Conservation (phyloP, 495 filamentous ascomycete species). For the Aspergillus diversus region DNA sequence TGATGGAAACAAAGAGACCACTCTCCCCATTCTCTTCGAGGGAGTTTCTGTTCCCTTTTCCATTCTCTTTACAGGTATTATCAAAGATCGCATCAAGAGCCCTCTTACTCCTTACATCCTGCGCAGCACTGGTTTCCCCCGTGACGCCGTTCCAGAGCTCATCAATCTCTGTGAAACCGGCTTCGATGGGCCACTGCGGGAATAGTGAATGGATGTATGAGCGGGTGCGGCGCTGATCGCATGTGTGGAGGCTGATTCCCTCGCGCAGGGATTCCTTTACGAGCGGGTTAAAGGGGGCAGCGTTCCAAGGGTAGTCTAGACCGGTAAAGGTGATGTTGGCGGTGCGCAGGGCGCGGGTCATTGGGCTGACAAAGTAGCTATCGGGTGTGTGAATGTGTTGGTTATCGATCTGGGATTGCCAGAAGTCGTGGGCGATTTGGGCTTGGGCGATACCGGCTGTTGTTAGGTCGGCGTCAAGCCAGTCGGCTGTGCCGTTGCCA, state of each 20-base stretch:
- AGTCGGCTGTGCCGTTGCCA: slow-evolving; percentile 67
- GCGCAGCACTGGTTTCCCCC: slow-evolving; percentile 56
- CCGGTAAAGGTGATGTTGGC: slow-evolving; percentile 62
- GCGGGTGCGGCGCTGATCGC: slow-evolving; percentile 67
- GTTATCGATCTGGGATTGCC: slow-evolving; percentile 54
- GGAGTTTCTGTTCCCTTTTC: neutral
- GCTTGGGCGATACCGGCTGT: slow-evolving; percentile 64
- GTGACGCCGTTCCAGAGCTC: slow-evolving; percentile 60
- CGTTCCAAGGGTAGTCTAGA: slow-evolving; percentile 51
- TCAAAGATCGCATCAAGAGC: slow-evolving; percentile 67
- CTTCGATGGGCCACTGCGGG: slow-evolving; percentile 64
- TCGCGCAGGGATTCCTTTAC: slow-evolving; percentile 78
- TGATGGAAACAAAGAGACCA: slow-evolving; percentile 64
- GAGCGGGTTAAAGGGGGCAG: slow-evolving; percentile 57
- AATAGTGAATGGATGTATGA: slow-evolving; percentile 60
- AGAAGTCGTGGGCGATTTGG: slow-evolving; percentile 62
- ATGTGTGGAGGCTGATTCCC: slow-evolving; percentile 74
- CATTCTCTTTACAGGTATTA: neutral
- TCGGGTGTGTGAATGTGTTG: slow-evolving; percentile 66
- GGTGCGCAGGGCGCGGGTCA: slow-evolving; percentile 69
- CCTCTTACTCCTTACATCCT: slow-evolving; percentile 55
- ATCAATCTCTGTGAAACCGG: slow-evolving; percentile 65
- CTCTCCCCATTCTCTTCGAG: slow-evolving; percentile 37
- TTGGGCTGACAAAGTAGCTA: slow-evolving; percentile 69
- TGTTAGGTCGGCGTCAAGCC: slow-evolving; percentile 74